Evolutionary conservation across 305 asterid species (phyloP).

Genomic region (Striga hermonthica): DNA sequence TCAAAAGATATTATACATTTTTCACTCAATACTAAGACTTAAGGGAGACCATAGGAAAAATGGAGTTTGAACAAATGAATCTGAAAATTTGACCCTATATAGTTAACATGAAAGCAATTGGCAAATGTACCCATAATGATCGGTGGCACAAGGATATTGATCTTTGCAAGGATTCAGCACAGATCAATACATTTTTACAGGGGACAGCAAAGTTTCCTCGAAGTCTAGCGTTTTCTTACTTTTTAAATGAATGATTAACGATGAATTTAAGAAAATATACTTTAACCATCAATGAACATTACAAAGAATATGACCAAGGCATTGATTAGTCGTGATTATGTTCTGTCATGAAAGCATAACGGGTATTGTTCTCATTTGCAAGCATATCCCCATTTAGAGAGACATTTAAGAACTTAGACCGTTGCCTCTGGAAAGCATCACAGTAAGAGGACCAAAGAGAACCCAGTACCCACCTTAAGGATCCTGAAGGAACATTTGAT

Average conservation of each 20-base stretch:
- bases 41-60: background rate
- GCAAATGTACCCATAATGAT: background rate
- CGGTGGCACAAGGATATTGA: background rate
- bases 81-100: background rate
- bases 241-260: background rate
- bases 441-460: slow-evolving; percentile 18
- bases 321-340: background rate
- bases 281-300: background rate
- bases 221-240: background rate
- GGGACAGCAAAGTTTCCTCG: background rate
- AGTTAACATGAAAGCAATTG: background rate
- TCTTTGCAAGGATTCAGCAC: background rate
- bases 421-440: background rate
- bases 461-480: slow-evolving; percentile 44
- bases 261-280: slow-evolving; percentile 2
- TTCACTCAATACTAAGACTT: background rate
- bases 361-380: too few species aligned
- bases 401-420: too few species aligned
- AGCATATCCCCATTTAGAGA: too few species aligned
- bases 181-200: background rate
- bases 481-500: slow-evolving; percentile 67
- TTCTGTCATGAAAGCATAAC: too few species aligned
- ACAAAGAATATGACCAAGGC: background rate
- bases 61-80: background rate
- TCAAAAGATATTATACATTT: background rate